Evolutionary conservation across 805 yeast species (phyloP).

Genomic region (Metschnikowia corniflorae): DNA sequence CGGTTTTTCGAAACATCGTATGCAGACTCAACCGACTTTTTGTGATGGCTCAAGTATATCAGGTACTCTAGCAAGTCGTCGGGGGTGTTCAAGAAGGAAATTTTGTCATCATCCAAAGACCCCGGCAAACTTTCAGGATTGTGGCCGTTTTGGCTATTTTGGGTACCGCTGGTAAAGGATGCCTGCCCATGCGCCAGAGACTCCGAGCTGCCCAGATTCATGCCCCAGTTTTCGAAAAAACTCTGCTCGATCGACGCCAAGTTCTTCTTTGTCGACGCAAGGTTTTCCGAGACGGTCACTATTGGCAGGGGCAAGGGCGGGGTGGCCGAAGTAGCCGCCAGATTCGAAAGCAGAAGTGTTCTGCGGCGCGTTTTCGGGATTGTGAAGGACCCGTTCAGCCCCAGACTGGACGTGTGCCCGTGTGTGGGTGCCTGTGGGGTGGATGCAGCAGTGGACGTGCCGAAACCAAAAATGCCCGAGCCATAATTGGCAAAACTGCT

Average conservation of each 20-base stretch:
- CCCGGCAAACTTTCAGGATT: background rate
- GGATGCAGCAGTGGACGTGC: constrained; percentile 2
- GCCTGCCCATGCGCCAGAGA: background rate
- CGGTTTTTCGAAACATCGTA: constrained; percentile 31
- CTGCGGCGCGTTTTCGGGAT: constrained; percentile 16
- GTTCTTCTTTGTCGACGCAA: constrained; percentile 25
- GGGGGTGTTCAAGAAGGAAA: constrained; percentile 23
- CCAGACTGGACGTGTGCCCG: constrained; percentile 14
- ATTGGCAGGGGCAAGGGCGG: constrained; percentile 37
- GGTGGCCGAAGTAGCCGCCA: constrained; percentile 17
- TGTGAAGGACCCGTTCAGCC: constrained; percentile 9
- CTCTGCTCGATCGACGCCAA: constrained; percentile 32
- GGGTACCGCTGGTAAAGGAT: background rate
- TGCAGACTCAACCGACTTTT: constrained; percentile 31
- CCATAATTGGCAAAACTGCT: too few species aligned
- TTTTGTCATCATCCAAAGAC: background rate
- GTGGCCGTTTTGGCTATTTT: background rate
- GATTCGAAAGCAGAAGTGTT: constrained; percentile 23
- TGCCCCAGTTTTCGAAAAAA: constrained; percentile 27
- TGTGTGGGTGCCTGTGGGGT: constrained; percentile 10
- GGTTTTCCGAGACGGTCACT: constrained; percentile 37
- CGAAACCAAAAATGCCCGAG: background rate
- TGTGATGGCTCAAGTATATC: constrained; percentile 32
- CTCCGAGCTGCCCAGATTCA: background rate
- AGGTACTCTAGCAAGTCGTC: constrained; percentile 30